These are phyloP conservation scores for Moesziomyces antarcticus DNA, from an alignment of 1,284 basidiomycete genomes.

Conservation along the genomic window DNA sequence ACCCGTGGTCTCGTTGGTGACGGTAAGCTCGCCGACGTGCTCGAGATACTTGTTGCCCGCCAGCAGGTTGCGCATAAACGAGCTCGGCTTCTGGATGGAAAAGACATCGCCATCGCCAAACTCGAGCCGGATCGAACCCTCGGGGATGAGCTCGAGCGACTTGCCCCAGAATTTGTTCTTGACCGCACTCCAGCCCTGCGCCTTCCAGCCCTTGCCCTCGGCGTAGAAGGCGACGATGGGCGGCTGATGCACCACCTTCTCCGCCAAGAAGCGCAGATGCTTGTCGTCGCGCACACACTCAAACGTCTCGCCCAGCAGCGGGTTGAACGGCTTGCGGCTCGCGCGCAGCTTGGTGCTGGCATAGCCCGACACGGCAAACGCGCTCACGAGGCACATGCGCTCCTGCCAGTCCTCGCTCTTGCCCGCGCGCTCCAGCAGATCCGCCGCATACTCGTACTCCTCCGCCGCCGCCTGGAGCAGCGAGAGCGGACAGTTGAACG, in stretches of 20 bases:
- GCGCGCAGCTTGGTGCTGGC: constrained; percentile 63
- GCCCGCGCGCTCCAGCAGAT: constrained; percentile 62
- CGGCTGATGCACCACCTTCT: constrained; percentile 67
- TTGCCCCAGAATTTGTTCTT: constrained; percentile 69
- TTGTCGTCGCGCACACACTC: constrained; percentile 66
- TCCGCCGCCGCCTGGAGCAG: constrained; percentile 65
- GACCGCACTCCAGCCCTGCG: constrained; percentile 57
- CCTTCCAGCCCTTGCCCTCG: constrained; percentile 64
- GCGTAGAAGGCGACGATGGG: constrained; percentile 64
- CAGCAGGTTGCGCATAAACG: constrained; percentile 66
- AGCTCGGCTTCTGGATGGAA: constrained; percentile 59
- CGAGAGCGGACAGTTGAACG: constrained; percentile 67
- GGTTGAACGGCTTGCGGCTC: constrained; percentile 67
- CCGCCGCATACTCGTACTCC: constrained; percentile 67
- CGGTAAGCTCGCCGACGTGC: constrained; percentile 65
- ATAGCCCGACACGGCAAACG: constrained; percentile 64
- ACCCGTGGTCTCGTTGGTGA: constrained; percentile 59
- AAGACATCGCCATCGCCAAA: constrained; percentile 63
- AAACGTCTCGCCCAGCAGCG: constrained; percentile 66
- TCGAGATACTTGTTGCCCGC: constrained; percentile 68
- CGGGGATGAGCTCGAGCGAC: constrained; percentile 65
- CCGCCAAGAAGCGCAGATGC: constrained; percentile 61
- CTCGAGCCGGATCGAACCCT: constrained; percentile 56
- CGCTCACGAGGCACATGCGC: constrained; percentile 59
- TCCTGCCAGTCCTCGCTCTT: constrained; percentile 59